Percentiles rank a stretch among this genome's conserved stretches.
These are phyloP conservation scores for Dunaliella sp. DNA, from an alignment of 139 green algal genomes.

Conservation along the genomic window DNA sequence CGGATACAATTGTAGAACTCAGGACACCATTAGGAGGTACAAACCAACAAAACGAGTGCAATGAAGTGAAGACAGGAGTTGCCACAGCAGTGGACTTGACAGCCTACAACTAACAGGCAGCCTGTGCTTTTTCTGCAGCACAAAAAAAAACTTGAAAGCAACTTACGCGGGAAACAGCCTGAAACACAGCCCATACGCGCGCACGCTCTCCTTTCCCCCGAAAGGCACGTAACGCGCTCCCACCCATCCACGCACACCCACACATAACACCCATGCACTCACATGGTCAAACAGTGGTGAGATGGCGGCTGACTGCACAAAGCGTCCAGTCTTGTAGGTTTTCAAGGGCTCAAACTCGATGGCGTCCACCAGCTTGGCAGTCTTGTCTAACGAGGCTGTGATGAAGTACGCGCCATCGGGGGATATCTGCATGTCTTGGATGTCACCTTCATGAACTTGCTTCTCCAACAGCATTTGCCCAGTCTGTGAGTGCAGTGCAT, in stretches of 20 bases:
- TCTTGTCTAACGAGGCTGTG: conserved; percentile 92
- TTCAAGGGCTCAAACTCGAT: conserved; percentile 81
- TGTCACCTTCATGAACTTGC: conserved; percentile 80
- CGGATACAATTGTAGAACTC: too few species aligned
- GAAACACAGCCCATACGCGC: too few species aligned
- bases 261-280: conserved; percentile 11
- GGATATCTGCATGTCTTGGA: conserved; percentile 76
- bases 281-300: conserved; percentile 93
- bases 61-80: too few species aligned
- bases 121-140: too few species aligned
- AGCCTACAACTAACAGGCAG: too few species aligned
- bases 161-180: too few species aligned
- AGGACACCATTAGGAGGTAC: too few species aligned
- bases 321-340: conserved; percentile 85
- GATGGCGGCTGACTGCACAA: conserved; percentile 88
- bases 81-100: too few species aligned
- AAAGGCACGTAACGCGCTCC: too few species aligned
- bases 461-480: conserved; percentile 58
- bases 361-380: conserved; percentile 83
- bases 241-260: neutral
- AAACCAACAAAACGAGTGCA: too few species aligned
- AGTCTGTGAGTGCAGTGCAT: conserved; percentile 62
- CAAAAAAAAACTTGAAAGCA: too few species aligned
- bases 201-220: too few species aligned
- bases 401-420: conserved; percentile 89